Evolutionary conservation across 2,329 filamentous ascomycete genomes (phyloP), one percentile per base, ranked within the genome.

Genomic region (Penicillium sp.): DNA sequence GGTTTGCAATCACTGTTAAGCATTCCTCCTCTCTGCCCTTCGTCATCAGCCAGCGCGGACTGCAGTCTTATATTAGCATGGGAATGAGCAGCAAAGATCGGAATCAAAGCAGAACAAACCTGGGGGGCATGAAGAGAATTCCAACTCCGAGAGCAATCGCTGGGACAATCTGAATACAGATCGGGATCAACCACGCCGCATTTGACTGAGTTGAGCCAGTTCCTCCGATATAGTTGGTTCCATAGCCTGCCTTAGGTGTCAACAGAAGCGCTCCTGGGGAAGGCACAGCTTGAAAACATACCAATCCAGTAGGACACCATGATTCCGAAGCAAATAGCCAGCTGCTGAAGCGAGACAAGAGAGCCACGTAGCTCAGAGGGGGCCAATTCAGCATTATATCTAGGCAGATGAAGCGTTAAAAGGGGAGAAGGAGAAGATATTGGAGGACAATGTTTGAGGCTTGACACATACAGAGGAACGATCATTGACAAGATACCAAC

Each of bases 151-250:
- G 82, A 4, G 90, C 63, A 0, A 88, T 61, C 0, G 89, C 89
- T 0, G 90, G 90, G 0, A 82, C 78, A 2, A 92, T 78, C 67
- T 94, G 90, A 0, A 93, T 79, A 64, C 85, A 87, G 52, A 91
- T 85, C 0, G 90, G 90, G 0, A 90, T 77, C 0, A 91, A 81
- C 90, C 90, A 95, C 0, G 90, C 87, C 0, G 86, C 85, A 36
- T 91, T 82, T 13, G 80, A 81, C 73, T 93, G 87, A 1, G 67
- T 73, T 27, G 62, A 59, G 71, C 83, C 80, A 5, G 84, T 87
- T 4, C 85, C 89, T 0, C 87, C 87, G 49, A 89, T 89, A 69
- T 82, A 87, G 69, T 89, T 88, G 7, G 73, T 75, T 18, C 78
- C 78, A 56, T 80, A 80, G 18, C 74, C 73, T 50, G 16, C 13